Conservation (phyloP, 75 land plant species). For the Ceratopteris richardii region DNA sequence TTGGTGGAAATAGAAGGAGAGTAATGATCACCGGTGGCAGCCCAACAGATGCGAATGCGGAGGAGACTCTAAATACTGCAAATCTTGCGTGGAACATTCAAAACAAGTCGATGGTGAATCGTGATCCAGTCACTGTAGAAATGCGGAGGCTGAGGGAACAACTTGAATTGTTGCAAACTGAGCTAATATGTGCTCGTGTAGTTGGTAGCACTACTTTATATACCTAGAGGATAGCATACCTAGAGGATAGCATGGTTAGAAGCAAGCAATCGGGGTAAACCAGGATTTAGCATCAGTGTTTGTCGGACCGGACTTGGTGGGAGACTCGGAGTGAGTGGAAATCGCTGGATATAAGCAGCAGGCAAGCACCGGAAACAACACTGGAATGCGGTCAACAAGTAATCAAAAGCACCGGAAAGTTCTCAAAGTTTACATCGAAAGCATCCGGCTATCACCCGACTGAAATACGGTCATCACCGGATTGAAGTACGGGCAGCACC, state of each 20-base stretch:
- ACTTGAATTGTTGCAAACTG: constrained; percentile 83
- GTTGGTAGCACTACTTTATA: constrained; percentile 42
- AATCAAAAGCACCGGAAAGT: no score
- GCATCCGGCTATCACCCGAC: no score
- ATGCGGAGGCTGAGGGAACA: constrained; percentile 93
- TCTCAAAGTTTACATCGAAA: no score
- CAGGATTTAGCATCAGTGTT: no score
- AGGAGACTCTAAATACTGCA: constrained; percentile 98
- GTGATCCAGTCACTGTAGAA: constrained; percentile 86
- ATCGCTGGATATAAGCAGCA: no score
- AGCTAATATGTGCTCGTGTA: constrained; percentile 77
- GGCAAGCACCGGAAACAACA: no score
- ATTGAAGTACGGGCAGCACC: no score
- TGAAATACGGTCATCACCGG: no score
- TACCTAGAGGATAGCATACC: constrained; percentile 26
- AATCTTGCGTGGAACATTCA: constrained; percentile 98
- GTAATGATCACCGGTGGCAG: constrained; percentile 99
- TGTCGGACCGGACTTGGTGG: no score
- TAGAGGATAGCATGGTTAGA: constrained; percentile 94
- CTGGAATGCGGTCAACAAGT: no score
- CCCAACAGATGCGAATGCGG: constrained; percentile 98
- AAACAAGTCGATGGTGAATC: constrained; percentile 95
- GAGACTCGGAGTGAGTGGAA: no score
- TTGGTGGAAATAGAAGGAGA: constrained; percentile 98
- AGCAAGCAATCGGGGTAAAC: constrained; percentile 76